Conservation (phyloP, 805 yeast genomes). For the Starmera caribaea region DNA sequence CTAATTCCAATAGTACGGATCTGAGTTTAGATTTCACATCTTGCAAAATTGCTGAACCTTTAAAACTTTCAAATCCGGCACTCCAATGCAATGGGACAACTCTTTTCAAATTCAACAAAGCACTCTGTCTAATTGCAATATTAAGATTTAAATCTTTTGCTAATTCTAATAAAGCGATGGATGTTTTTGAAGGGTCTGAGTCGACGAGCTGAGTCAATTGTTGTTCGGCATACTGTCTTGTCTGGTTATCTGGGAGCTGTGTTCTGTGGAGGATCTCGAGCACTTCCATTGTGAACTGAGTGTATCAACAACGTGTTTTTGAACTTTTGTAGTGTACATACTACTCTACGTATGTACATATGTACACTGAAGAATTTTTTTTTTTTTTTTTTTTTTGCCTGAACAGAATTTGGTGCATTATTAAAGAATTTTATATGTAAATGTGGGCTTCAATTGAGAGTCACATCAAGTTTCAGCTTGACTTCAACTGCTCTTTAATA, state of each 20-base stretch:
- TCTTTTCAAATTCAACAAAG: slow-evolving; percentile 57
- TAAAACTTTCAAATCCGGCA: slow-evolving; percentile 66
- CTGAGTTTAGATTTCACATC: slow-evolving; percentile 45
- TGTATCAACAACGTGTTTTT: background rate
- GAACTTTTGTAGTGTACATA: too few relatives aligned
- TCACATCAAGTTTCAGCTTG: too few relatives aligned
- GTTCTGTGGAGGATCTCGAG: slow-evolving; percentile 17
- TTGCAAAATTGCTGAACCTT: slow-evolving; percentile 53
- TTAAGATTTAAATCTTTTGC: slow-evolving; percentile 24
- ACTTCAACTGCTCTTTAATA: too few relatives aligned
- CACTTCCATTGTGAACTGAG: slow-evolving; percentile 3
- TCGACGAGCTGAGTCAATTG: slow-evolving; percentile 33
- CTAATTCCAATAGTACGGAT: slow-evolving; percentile 35
- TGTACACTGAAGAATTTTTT: too few relatives aligned
- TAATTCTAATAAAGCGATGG: slow-evolving; percentile 32
- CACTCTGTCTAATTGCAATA: slow-evolving; percentile 44
- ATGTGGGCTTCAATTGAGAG: too few relatives aligned
- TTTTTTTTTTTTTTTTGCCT: too few relatives aligned
- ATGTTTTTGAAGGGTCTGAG: slow-evolving; percentile 38
- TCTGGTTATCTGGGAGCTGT: slow-evolving; percentile 30
- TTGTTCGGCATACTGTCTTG: slow-evolving; percentile 44
- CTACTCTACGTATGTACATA: too few relatives aligned
- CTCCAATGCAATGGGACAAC: slow-evolving; percentile 74
- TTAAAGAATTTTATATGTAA: too few relatives aligned
- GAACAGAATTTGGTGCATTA: too few relatives aligned